Evolutionary conservation across 108 stramenopile species (phyloP).

Genomic region (Cylindrotheca closterium): DNA sequence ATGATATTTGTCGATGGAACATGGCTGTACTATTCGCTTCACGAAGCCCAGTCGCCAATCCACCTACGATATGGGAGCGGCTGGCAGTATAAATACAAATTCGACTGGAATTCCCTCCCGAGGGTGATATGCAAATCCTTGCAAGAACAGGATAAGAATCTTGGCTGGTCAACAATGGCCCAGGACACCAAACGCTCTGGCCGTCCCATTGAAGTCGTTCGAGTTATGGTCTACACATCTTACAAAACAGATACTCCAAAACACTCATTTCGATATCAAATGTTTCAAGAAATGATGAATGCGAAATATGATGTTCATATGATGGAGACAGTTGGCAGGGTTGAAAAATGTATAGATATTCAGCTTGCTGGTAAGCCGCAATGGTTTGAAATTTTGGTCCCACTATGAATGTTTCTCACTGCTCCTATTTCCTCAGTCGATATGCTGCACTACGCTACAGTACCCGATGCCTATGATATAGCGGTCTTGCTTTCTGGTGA

Average conservation of each 20-base stretch:
- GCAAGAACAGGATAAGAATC: constrained; percentile 43
- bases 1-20: constrained; percentile 92
- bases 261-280: constrained; percentile 62
- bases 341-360: constrained; percentile 91
- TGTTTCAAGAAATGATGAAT: constrained; percentile 77
- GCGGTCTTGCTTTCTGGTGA: constrained; percentile 85
- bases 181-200: not conserved
- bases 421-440: no score
- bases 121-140: constrained; percentile 56
- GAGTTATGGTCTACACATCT: constrained; percentile 79
- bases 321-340: constrained; percentile 72
- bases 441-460: constrained; percentile 86
- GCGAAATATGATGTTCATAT: constrained; percentile 82
- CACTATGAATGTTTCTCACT: constrained; percentile 10
- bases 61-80: constrained; percentile 58
- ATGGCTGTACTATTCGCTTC: constrained; percentile 85
- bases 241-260: constrained; percentile 60
- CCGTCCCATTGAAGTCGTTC: constrained; percentile 76
- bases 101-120: constrained; percentile 73
- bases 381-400: not conserved
- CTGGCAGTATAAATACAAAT: constrained; percentile 62
- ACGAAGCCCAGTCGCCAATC: constrained; percentile 44
- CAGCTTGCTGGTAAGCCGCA: no score
- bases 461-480: constrained; percentile 83
- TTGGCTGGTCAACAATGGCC: constrained; percentile 31